A percentile compares a stretch with the other conserved stretches of the same genome.
These are phyloP conservation scores for Cenchrus americanus DNA, from an alignment of 176 grass and related monocot species.

Conservation along the genomic window DNA sequence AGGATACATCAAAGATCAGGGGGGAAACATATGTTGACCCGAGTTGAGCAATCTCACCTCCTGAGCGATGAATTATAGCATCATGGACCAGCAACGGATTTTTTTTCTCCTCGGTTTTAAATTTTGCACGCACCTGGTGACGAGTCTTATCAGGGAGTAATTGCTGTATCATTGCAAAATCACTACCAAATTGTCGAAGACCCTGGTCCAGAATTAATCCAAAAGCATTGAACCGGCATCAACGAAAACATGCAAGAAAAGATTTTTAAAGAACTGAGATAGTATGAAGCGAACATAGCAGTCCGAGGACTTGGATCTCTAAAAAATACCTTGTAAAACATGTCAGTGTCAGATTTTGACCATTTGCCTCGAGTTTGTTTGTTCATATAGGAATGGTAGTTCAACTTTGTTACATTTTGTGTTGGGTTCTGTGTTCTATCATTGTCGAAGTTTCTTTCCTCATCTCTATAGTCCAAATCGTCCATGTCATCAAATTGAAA, in stretches of 20 bases:
- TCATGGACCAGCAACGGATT: slow-evolving; percentile 70
- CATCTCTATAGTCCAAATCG: slow-evolving; percentile 49
- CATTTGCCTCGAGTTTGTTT: slow-evolving; percentile 50
- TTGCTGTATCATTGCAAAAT: slow-evolving; percentile 96
- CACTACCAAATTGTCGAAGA: slow-evolving; percentile 86
- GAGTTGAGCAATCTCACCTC: slow-evolving; percentile 50
- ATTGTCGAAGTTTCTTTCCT: slow-evolving; percentile 28
- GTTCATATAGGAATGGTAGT: slow-evolving; percentile 94
- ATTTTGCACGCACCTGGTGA: slow-evolving; percentile 74
- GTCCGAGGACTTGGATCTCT: slow-evolving; percentile 32
- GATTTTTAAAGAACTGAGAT: background rate
- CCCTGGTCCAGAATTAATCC: slow-evolving; percentile 57
- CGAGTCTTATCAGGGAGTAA: slow-evolving; percentile 81
- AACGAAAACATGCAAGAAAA: slow-evolving; percentile 20
- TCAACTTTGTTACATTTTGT: slow-evolving; percentile 61
- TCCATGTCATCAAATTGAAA: slow-evolving; percentile 27
- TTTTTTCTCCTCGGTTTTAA: slow-evolving; percentile 82
- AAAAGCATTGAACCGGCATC: slow-evolving; percentile 17
- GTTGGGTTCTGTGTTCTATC: slow-evolving; percentile 27
- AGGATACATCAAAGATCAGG: slow-evolving; percentile 27
- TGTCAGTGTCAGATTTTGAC: slow-evolving; percentile 84
- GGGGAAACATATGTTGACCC: slow-evolving; percentile 8
- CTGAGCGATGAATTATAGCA: slow-evolving; percentile 66
- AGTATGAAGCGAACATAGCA: slow-evolving; percentile 29
- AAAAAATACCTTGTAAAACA: slow-evolving; percentile 81